phyloP scores from a whole-genome alignment of 2,329 filamentous ascomycete genomes.

The Talaromyces sp. region DNA sequence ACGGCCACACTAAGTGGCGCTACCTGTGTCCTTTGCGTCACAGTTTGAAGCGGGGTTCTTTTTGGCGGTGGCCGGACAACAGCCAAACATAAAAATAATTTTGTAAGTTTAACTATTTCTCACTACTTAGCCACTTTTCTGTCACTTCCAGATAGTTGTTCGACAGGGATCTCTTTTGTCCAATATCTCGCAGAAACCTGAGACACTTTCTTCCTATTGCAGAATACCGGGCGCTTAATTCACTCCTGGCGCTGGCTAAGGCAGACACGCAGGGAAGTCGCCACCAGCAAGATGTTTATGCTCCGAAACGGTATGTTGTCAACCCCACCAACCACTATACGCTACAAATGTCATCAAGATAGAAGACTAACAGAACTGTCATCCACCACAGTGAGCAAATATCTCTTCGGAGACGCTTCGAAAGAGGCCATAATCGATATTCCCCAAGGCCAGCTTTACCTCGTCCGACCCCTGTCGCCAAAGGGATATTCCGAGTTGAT shows the following conservation, averaged over 20 bases:
- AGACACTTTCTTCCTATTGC: background rate
- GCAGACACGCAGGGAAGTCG: constrained; percentile 18
- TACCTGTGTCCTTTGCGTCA: background rate
- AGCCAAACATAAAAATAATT: background rate
- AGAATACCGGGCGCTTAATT: background rate
- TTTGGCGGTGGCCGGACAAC: constrained; percentile 16
- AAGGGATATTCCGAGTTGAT: constrained; percentile 99
- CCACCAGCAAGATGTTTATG: constrained; percentile 49
- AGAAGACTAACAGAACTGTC: constrained; percentile 8
- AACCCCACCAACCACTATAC: constrained; percentile 21
- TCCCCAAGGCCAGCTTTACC: constrained; percentile 91
- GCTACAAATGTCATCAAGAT: background rate
- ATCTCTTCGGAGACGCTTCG: constrained; percentile 80
- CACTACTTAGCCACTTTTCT: background rate
- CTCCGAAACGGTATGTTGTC: constrained; percentile 50
- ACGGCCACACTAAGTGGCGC: constrained; percentile 11
- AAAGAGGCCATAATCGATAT: constrained; percentile 94
- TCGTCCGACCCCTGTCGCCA: constrained; percentile 88
- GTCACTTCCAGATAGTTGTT: background rate
- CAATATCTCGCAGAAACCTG: background rate
- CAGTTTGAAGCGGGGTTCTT: constrained; percentile 4
- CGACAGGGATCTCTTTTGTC: no score
- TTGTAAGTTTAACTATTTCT: background rate
- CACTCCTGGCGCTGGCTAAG: background rate
- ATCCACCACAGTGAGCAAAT: constrained; percentile 67